Conservation (phyloP, 257 asterid species). For the Rubia yunnanensis region DNA sequence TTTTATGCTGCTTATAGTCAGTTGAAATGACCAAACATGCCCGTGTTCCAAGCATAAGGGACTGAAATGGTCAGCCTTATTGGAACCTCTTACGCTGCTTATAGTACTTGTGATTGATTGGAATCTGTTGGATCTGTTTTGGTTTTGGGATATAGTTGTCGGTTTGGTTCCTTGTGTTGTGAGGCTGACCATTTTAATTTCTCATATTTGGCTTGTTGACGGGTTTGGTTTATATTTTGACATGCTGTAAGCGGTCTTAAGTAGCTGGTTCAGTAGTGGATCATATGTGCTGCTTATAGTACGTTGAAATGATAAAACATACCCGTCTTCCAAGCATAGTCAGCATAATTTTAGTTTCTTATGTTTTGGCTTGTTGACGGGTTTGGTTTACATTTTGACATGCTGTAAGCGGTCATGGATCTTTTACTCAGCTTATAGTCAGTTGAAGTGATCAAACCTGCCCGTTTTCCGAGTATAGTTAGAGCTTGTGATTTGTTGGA, state of each 20-base stretch:
- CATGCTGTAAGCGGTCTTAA: no score
- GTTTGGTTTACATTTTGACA: not conserved
- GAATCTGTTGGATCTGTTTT: no score
- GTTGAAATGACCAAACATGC: not conserved
- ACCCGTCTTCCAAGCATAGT: not conserved
- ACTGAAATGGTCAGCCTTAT: not conserved
- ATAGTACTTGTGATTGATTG: no score
- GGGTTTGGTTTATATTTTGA: not conserved
- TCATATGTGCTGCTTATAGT: no score
- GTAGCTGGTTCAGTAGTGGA: no score
- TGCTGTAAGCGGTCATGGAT: no score
- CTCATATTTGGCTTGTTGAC: not conserved
- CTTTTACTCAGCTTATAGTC: not conserved
- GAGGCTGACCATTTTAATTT: not conserved
- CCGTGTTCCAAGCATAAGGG: not conserved
- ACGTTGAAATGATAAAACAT: not conserved
- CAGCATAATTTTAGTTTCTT: not conserved
- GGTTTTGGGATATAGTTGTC: not conserved
- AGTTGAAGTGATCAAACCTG: not conserved
- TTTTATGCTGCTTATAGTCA: not conserved
- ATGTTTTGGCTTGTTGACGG: not conserved
- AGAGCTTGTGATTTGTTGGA: no score
- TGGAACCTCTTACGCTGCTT: no score
- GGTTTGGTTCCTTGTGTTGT: not conserved
- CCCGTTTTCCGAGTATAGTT: not conserved